Evolutionary conservation across 2,329 filamentous ascomycete genomes (phyloP), one percentile per base, ranked within the genome.

Genomic region (Botrytis medusae): DNA sequence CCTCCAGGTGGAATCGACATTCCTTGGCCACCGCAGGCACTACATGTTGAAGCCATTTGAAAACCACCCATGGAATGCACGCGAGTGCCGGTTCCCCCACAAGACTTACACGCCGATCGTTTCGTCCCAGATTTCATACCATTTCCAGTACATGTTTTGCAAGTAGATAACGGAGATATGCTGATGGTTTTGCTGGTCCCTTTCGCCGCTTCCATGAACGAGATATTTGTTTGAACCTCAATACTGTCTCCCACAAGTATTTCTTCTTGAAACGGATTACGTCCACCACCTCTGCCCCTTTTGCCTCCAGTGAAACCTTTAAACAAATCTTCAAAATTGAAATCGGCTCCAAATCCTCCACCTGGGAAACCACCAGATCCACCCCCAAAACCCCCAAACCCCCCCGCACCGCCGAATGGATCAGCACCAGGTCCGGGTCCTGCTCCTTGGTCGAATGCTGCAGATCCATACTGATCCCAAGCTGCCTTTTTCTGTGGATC

Each of bases 241-340:
- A 99, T 97, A 81, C 97, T 94, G 76, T 98, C 94, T 74, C 96
- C 96, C n/a, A 97, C 92, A 77, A 97, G 81, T 32, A 97, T 89
- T 78, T 91, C 87, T 81, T 97, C 87, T 79, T 94, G 89, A 80
- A 96, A 96, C 18, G 92, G 91, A 72, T 87, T 90, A n/a, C 86
- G 84, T 40, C 86, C 85, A 57, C 86, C 79, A 37, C 83, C 81
- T 74, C 82, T 82, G 60, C 84, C 83, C 76, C 86, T 83, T 37
- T 87, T 81, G 46, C 84, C 87, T 32, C 74, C 76, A 42, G 78
- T 75, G 80, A 98, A 98, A 12, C 94, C 94, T 69, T 91, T 93
- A 82, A 99, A 98, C 18, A 99, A 85, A 82, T 99, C 96, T 76
- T 98, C 96, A 77, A 99, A 97, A 81, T 97, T 97, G 86, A 98